Evolutionary conservation across 805 yeast species (phyloP).

Genomic region (Cyberlindnera sargentensis): DNA sequence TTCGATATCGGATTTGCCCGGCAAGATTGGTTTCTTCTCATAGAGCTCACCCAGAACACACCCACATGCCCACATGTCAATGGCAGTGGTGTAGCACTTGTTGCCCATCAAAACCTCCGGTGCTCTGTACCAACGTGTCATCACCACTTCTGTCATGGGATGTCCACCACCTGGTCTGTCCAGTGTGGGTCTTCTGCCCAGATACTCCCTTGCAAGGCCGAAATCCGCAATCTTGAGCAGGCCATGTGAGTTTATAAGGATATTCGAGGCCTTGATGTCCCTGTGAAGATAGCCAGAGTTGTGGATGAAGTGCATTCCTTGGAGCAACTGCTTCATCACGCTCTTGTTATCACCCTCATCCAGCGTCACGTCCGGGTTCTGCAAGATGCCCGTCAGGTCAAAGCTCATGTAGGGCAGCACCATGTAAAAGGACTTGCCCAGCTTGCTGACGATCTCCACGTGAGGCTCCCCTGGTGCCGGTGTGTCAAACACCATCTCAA

Average conservation of each 20-base stretch:
- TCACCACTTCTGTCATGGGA: slow-evolving; percentile 64
- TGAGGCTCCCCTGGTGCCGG: slow-evolving; percentile 11
- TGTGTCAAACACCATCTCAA: slow-evolving; percentile 68
- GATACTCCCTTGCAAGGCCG: slow-evolving; percentile 78
- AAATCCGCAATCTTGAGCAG: slow-evolving; percentile 88
- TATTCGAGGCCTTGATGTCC: slow-evolving; percentile 95
- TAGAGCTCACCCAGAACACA: slow-evolving; percentile 93
- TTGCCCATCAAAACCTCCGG: slow-evolving; percentile 90
- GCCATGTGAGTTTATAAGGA: slow-evolving; percentile 71
- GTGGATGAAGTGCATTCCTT: slow-evolving; percentile 81
- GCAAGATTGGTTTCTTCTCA: slow-evolving; percentile 72
- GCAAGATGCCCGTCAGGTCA: slow-evolving; percentile 84
- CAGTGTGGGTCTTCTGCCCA: slow-evolving; percentile 50
- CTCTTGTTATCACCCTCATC: slow-evolving; percentile 71
- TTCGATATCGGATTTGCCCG: slow-evolving; percentile 79
- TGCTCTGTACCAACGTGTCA: slow-evolving; percentile 96
- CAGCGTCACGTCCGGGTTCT: slow-evolving; percentile 63
- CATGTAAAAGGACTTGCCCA: slow-evolving; percentile 53
- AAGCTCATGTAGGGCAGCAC: slow-evolving; percentile 90
- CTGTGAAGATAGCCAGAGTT: slow-evolving; percentile 57
- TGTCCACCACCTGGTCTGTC: slow-evolving; percentile 36
- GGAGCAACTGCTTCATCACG: slow-evolving; percentile 67
- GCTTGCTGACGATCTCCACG: slow-evolving; percentile 16
- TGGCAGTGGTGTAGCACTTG: slow-evolving; percentile 82
- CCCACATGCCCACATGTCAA: slow-evolving; percentile 97